Base-by-base conservation (phyloP, 1,284 basidiomycete species). In the Tilletiopsis washingtonensis region DNA sequence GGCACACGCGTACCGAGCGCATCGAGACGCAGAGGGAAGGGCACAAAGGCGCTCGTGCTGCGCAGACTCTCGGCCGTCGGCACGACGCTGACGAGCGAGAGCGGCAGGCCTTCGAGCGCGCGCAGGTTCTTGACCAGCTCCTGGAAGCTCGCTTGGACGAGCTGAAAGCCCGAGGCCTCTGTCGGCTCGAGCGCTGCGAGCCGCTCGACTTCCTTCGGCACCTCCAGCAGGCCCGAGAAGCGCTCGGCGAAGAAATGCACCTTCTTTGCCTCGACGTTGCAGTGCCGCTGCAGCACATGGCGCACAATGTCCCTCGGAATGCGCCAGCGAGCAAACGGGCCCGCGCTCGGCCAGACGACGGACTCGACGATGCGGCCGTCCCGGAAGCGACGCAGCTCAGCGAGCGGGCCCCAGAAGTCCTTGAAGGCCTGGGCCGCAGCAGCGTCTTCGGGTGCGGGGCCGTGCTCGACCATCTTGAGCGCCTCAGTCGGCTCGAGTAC, bases 381-480 rank as follows among this genome's bases (percentile, higher is more conserved):
- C 73, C 96, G 91, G 79, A 98, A 99, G 17, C 93, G 82, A n/a
- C 94, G 81, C 19, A 97, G 77, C 72, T 98, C 93, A 0, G 91
- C 84, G 69, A 88, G 88, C 43, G 82, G 78, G 1, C 91, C 93
- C 94, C 94, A 99, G 56, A 98, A 79, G 3, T 82, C 79, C 32
- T 84, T 81, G 78, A 96, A 99, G 1, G 76, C 77, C 39, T 80
- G 76, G 5, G 74, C 75, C 1, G 71, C 76, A 17, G 70, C 75
- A 9, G 52, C 44, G 0, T 81, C 77, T 17, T 77, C 77, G 12
- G 43, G 69, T 0, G 85, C 73, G 0, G 94, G 70, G 2, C 70
- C 70, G 41, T 73, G 70, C 25, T 73, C 70, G n/a, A 73, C 70
- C 50, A 71, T 58, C 40, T 67, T 48, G 45, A 55, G 61, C 2